Evolutionary conservation across 129 eudicot species (phyloP).

Genomic region (Dittrichia graveolens): DNA sequence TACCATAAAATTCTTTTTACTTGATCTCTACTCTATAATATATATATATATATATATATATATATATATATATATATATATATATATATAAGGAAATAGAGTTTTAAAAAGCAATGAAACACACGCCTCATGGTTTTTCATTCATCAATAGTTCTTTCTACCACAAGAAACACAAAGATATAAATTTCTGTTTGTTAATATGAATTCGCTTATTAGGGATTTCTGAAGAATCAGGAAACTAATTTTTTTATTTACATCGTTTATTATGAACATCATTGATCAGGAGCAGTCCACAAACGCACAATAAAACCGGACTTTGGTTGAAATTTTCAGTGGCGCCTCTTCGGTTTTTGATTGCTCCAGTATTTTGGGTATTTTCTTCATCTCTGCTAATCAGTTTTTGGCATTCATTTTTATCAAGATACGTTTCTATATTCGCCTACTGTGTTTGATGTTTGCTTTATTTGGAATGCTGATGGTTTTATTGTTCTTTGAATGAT

Average conservation of each 20-base stretch:
- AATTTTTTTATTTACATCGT: not conserved
- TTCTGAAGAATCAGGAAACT: slow-evolving; percentile 2
- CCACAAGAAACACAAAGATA: not conserved
- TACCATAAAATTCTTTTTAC: no score
- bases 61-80: no score
- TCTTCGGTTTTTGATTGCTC: slow-evolving; percentile 26
- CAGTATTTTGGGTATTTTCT: slow-evolving; percentile 29
- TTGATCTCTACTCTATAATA: no score
- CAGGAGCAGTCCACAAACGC: slow-evolving; percentile 26
- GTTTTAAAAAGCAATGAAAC: not conserved
- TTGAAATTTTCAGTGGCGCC: slow-evolving; percentile 24
- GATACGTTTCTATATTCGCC: slow-evolving; percentile 15
- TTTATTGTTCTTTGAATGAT: slow-evolving; percentile 22
- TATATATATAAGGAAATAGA: no score
- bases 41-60: no score
- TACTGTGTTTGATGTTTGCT: slow-evolving; percentile 26
- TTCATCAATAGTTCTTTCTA: slow-evolving; percentile 25
- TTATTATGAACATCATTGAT: slow-evolving; percentile 26
- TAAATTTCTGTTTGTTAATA: slow-evolving; percentile 2
- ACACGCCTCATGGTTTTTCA: slow-evolving; percentile 22
- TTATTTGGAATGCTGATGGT: slow-evolving; percentile 26
- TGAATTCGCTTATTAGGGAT: slow-evolving; percentile 20
- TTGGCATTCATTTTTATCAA: slow-evolving; percentile 14
- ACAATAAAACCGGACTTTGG: slow-evolving; percentile 16
- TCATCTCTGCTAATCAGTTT: slow-evolving; percentile 22